Evolutionary conservation across 441 rosid genomes (phyloP).

Genomic region (Erodium chrysanthum): DNA sequence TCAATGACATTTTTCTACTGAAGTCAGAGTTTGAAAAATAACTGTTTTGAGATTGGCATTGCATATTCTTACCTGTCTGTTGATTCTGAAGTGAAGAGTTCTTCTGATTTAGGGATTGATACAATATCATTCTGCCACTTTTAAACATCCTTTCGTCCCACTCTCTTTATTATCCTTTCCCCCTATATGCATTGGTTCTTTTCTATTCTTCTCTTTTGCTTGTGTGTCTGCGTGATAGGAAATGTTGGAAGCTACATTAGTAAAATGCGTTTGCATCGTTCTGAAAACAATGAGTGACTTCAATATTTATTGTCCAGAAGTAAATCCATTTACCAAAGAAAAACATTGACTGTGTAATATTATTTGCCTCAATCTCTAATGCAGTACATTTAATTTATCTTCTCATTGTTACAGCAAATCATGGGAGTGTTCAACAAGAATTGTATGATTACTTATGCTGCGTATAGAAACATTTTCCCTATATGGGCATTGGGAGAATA

Average conservation of each 20-base stretch:
- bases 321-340: too few species aligned
- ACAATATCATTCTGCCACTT: background rate
- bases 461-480: constrained; percentile 6
- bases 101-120: background rate
- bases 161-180: too few species aligned
- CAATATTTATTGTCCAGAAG: too few species aligned
- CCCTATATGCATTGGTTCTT: too few species aligned
- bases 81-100: background rate
- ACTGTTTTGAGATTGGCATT: background rate
- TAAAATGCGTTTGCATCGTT: background rate
- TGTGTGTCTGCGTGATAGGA: background rate
- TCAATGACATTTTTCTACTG: background rate
- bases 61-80: background rate
- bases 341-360: background rate
- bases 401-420: constrained; percentile 4
- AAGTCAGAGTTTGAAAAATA: background rate
- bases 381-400: background rate
- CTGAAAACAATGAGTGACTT: background rate
- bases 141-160: too few species aligned
- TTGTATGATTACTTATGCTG: background rate
- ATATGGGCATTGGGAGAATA: constrained; percentile 8
- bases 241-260: background rate
- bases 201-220: background rate
- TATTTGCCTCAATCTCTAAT: background rate
- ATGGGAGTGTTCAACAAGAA: constrained; percentile 9